Evolutionary conservation across 768 basidiomycete species (phyloP).

Genomic region (Coprinopsis sp.): DNA sequence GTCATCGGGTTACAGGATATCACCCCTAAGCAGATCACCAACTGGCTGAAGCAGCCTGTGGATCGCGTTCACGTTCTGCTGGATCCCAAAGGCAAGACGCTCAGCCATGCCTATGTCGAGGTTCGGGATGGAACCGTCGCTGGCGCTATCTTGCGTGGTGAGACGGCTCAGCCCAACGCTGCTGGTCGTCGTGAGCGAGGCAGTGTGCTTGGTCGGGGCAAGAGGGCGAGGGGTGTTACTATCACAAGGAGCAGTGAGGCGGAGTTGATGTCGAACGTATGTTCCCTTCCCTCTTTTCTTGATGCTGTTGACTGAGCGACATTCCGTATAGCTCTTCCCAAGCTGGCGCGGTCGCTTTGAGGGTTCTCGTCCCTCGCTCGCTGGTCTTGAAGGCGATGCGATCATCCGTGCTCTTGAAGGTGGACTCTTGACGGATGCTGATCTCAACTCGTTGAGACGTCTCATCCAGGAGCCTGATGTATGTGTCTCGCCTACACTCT

Average conservation of each 20-base stretch:
- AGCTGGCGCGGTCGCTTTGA: conserved; percentile 75
- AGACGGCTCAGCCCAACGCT: conserved; percentile 27
- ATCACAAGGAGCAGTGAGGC: conserved; percentile 76
- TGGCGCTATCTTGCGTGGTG: conserved; percentile 61
- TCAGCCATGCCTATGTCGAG: conserved; percentile 82
- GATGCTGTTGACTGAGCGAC: background rate
- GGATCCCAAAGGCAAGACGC: conserved; percentile 77
- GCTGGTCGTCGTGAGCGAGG: conserved; percentile 45
- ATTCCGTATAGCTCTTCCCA: conserved; percentile 61
- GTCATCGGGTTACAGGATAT: conserved; percentile 54
- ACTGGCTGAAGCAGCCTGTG: conserved; percentile 70
- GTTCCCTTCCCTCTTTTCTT: conserved; percentile 19
- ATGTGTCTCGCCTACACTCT: conserved; percentile 20
- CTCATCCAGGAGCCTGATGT: conserved; percentile 78
- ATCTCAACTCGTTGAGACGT: conserved; percentile 60
- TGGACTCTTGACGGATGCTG: conserved; percentile 62
- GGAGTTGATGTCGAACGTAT: conserved; percentile 76
- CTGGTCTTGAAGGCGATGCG: conserved; percentile 53
- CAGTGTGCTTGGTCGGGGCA: conserved; percentile 71
- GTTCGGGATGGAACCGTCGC: conserved; percentile 57
- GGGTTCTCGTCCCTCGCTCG: conserved; percentile 61
- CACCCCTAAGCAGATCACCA: conserved; percentile 64
- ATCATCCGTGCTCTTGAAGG: conserved; percentile 58
- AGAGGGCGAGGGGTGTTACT: conserved; percentile 78
- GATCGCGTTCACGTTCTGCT: conserved; percentile 73